A percentile compares a stretch with the other conserved stretches of the same genome.
phyloP scores from a whole-genome alignment of 2,329 filamentous ascomycete species.

The Penicillium expansum region DNA sequence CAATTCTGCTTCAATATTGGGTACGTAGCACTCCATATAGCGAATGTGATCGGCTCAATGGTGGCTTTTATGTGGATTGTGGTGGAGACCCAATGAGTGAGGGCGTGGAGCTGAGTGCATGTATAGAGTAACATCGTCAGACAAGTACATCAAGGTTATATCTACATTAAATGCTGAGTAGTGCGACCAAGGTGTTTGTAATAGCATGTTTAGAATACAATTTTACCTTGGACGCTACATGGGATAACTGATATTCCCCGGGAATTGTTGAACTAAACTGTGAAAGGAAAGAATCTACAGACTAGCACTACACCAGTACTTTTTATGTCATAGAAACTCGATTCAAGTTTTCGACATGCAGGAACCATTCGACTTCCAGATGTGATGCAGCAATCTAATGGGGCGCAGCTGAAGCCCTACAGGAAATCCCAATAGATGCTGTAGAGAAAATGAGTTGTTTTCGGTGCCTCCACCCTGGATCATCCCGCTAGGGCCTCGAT shows the following conservation, averaged over 20 bases:
- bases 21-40: background rate
- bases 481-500: background rate
- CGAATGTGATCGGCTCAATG: background rate
- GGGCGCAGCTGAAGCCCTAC: background rate
- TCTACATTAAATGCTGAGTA: background rate
- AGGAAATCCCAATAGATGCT: too few species aligned
- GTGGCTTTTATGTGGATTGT: background rate
- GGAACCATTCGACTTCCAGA: background rate
- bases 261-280: background rate
- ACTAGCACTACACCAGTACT: background rate
- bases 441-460: too few species aligned
- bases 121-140: background rate
- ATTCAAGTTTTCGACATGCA: conserved; percentile 1
- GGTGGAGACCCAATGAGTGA: background rate
- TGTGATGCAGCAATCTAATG: background rate
- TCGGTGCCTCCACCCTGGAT: background rate
- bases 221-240: too few species aligned
- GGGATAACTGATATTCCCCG: background rate
- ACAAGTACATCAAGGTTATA: background rate
- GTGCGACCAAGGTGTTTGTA: background rate
- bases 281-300: background rate
- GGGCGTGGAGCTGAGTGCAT: background rate
- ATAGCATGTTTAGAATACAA: background rate
- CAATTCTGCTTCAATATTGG: background rate
- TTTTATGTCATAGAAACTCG: background rate